A percentile compares a stretch with the other conserved stretches of the same genome.
phyloP scores from a whole-genome alignment of 73 alveolate genomes.

The Effrenium voratum region DNA sequence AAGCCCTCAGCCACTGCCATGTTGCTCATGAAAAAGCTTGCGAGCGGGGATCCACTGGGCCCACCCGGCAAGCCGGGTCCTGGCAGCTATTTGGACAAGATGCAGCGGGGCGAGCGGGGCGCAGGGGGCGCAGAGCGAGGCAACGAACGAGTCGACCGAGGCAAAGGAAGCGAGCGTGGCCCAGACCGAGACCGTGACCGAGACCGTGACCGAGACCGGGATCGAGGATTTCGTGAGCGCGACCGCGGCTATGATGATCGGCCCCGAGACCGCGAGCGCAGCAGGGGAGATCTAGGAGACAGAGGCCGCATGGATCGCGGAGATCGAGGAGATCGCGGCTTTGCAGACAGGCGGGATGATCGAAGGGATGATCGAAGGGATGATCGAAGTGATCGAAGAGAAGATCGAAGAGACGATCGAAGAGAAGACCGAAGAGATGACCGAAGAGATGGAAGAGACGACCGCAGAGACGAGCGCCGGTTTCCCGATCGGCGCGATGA shows the following conservation, averaged over 20 bases:
- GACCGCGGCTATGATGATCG: constrained; percentile 38
- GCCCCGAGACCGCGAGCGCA: constrained; percentile 30
- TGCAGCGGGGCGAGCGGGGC: constrained; percentile 18
- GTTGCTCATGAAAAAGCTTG: constrained; percentile 88
- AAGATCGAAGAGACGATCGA: neutral
- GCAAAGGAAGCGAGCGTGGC: constrained; percentile 8
- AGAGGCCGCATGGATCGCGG: constrained; percentile 10
- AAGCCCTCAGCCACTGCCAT: constrained; percentile 92
- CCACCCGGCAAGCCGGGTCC: constrained; percentile 78
- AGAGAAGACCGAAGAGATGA: neutral
- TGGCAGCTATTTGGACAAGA: constrained; percentile 69
- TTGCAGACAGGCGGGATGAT: neutral
- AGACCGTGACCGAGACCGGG: neutral
- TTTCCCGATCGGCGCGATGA: neutral
- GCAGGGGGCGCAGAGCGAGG: constrained; percentile 32
- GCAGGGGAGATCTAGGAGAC: neutral
- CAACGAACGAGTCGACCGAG: constrained; percentile 17
- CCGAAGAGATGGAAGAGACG: neutral
- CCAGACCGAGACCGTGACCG: constrained; percentile 76
- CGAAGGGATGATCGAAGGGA: constrained; percentile 49
- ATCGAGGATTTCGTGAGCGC: constrained; percentile 18
- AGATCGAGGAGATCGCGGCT: constrained; percentile 8
- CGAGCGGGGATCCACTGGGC: constrained; percentile 84
- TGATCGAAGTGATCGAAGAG: constrained; percentile 25
- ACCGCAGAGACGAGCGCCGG: constrained; percentile 5